A percentile compares a stretch with the other conserved stretches of the same genome.
Conservation (phyloP, 768 basidiomycete genomes). For the Tylopilus felleus region DNA sequence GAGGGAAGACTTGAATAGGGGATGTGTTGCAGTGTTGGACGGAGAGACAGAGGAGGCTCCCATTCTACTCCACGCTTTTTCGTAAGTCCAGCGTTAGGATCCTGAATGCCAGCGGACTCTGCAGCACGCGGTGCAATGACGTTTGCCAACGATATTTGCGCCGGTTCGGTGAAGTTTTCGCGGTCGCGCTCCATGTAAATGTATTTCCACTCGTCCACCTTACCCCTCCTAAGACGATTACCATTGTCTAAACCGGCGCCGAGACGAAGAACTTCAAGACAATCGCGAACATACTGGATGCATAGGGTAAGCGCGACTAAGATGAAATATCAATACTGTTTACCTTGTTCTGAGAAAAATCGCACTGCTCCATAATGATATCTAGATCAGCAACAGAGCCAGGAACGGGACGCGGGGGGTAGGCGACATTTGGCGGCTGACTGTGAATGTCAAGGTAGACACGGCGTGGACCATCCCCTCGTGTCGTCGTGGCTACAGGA, state of each 20-base stretch:
- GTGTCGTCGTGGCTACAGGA: conserved; percentile 52
- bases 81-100: conserved; percentile 52
- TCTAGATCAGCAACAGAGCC: conserved; percentile 90
- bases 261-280: conserved; percentile 89
- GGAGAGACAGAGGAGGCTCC: conserved; percentile 51
- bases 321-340: background rate
- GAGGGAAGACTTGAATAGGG: conserved; percentile 54
- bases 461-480: conserved; percentile 75
- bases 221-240: conserved; percentile 67
- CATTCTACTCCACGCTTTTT: conserved; percentile 61
- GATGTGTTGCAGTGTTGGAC: conserved; percentile 48
- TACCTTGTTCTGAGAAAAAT: conserved; percentile 80
- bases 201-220: conserved; percentile 82
- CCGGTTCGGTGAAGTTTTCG: conserved; percentile 37
- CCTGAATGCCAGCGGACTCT: conserved; percentile 32
- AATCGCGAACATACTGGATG: conserved; percentile 90
- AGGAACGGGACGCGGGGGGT: conserved; percentile 82
- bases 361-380: conserved; percentile 86
- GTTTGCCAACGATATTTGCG: conserved; percentile 31
- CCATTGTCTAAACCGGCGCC: conserved; percentile 87
- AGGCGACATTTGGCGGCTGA: conserved; percentile 62
- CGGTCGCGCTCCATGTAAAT: conserved; percentile 69
- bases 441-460: conserved; percentile 71
- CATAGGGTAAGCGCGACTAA: conserved; percentile 10
- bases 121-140: conserved; percentile 30